Percentiles rank a stretch among this genome's conserved stretches.
phyloP scores from a whole-genome alignment of 2,329 filamentous ascomycete genomes.

The Rhynchosporium graminicola region DNA sequence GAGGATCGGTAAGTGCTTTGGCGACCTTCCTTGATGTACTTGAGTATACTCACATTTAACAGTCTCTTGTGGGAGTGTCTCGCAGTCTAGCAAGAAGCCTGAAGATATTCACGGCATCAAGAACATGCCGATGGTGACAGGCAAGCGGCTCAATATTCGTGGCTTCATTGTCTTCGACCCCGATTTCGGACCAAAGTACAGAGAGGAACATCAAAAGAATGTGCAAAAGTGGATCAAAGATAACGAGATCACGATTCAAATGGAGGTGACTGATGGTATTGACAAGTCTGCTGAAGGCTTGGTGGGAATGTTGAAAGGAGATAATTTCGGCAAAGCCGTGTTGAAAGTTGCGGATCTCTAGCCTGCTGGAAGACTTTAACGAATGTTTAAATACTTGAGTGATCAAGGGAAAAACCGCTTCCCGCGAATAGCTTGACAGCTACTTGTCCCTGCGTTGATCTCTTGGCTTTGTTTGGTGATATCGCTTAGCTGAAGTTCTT shows the following conservation, averaged over 20 bases:
- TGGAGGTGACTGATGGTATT: conserved; percentile 63
- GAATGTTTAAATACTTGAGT: neutral
- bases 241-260: conserved; percentile 60
- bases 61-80: conserved; percentile 62
- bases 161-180: conserved; percentile 67
- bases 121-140: conserved; percentile 59
- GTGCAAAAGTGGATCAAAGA: conserved; percentile 68
- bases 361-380: neutral
- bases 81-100: conserved; percentile 61
- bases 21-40: neutral
- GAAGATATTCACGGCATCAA: conserved; percentile 59
- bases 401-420: neutral
- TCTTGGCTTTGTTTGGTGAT: neutral
- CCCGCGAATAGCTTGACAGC: too few species aligned
- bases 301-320: conserved; percentile 64
- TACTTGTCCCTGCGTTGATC: neutral
- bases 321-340: conserved; percentile 72
- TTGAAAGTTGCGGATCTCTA: conserved; percentile 46
- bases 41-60: conserved; percentile 10
- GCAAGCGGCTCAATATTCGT: conserved; percentile 61
- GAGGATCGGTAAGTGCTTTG: conserved; percentile 49
- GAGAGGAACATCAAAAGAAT: conserved; percentile 63
- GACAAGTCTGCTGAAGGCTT: conserved; percentile 66
- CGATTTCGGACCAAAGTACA: conserved; percentile 61
- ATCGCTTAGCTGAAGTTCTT: neutral